phyloP scores from a whole-genome alignment of 768 basidiomycete genomes.

The Pleurotus giganteus region DNA sequence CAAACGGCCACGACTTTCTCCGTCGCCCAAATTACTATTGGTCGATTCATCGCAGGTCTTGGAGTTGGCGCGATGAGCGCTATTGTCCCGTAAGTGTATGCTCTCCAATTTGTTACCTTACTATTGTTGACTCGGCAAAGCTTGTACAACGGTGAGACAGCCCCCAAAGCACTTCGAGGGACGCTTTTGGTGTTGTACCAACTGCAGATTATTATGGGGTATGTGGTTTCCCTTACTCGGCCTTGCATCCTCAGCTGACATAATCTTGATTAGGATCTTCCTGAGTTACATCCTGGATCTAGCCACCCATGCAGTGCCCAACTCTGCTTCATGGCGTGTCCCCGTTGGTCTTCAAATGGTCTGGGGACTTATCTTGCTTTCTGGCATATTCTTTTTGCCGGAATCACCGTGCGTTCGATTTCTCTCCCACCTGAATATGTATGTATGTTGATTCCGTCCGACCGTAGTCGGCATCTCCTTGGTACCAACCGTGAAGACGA shows the following conservation, averaged over 20 bases:
- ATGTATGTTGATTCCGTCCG: neutral
- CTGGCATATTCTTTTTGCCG: conserved; percentile 72
- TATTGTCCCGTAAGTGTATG: conserved; percentile 44
- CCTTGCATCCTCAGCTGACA: neutral
- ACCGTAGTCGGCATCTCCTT: conserved; percentile 64
- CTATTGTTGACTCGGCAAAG: conserved; percentile 28
- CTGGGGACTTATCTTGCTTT: conserved; percentile 65
- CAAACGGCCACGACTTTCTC: conserved; percentile 65
- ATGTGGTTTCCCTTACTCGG: conserved; percentile 13
- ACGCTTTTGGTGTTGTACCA: conserved; percentile 72
- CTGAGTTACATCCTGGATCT: conserved; percentile 70
- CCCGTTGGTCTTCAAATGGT: conserved; percentile 74
- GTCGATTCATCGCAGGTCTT: conserved; percentile 67
- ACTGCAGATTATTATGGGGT: conserved; percentile 75
- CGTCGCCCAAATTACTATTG: conserved; percentile 65
- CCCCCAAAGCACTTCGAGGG: conserved; percentile 73
- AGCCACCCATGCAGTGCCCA: conserved; percentile 53
- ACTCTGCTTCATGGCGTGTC: conserved; percentile 69
- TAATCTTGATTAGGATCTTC: conserved; percentile 50
- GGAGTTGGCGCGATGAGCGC: conserved; percentile 24
- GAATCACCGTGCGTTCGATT: conserved; percentile 65
- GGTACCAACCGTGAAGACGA: conserved; percentile 50
- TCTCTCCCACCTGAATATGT: neutral
- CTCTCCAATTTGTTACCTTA: neutral
- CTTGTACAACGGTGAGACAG: conserved; percentile 78